These are phyloP conservation scores for Chalara sp. DNA, from an alignment of 2,329 filamentous ascomycete species.

Conservation along the genomic window DNA sequence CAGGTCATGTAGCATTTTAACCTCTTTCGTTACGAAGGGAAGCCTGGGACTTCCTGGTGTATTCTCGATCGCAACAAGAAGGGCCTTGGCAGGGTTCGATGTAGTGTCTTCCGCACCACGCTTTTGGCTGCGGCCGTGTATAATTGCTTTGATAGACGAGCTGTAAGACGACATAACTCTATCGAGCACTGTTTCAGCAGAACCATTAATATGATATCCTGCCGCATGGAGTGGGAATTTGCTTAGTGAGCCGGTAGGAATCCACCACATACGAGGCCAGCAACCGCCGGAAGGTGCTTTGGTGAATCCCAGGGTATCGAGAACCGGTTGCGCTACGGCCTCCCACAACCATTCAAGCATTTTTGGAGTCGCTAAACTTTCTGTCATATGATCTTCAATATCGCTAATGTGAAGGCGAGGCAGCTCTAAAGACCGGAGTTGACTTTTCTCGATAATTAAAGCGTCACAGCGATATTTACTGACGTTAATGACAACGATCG, in stretches of 20 bases:
- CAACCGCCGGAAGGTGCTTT: no score
- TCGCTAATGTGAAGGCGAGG: no score
- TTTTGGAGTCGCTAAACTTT: no score
- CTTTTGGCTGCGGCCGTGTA: background rate
- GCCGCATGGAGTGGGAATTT: constrained; percentile 1
- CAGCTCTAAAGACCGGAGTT: no score
- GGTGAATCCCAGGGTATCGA: no score
- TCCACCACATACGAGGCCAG: no score
- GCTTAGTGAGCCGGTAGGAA: background rate
- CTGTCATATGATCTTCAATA: no score
- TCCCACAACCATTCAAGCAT: no score
- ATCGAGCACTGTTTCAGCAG: background rate
- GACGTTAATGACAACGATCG: background rate
- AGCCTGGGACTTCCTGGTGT: background rate
- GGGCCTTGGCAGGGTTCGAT: background rate
- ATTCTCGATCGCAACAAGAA: background rate
- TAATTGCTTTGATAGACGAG: background rate
- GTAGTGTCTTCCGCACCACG: background rate
- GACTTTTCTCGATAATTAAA: background rate
- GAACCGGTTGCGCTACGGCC: no score
- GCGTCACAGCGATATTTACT: background rate
- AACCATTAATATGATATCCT: background rate
- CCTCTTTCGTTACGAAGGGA: background rate
- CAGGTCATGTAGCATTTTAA: background rate
- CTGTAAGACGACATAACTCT: background rate